These are phyloP conservation scores for Trichoderma guizhouense DNA, from an alignment of 2,329 filamentous ascomycete species.

Conservation along the genomic window DNA sequence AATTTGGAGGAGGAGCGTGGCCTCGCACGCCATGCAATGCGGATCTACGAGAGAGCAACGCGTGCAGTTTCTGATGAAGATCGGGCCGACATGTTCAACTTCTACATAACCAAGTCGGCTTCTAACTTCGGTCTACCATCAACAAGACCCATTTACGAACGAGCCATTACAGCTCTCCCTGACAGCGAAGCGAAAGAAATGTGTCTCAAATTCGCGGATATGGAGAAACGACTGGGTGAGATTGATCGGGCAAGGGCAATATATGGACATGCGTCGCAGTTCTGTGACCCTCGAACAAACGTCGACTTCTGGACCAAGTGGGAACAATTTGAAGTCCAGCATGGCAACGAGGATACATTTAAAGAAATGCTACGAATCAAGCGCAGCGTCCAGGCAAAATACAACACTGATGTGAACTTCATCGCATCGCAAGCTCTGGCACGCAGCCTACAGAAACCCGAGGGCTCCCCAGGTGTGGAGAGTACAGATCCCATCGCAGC, in stretches of 20 bases:
- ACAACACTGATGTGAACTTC: conserved; percentile 98
- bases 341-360: conserved; percentile 98
- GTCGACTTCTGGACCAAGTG: conserved; percentile 93
- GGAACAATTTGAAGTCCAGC: conserved; percentile 95
- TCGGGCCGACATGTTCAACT: conserved; percentile 95
- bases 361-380: conserved; percentile 99
- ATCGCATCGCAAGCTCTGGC: conserved; percentile 94
- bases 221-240: conserved; percentile 87
- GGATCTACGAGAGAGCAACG: conserved; percentile 96
- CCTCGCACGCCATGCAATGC: conserved; percentile 93
- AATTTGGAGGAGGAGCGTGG: conserved; percentile 94
- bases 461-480: conserved; percentile 43
- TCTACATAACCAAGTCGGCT: conserved; percentile 98
- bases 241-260: conserved; percentile 94
- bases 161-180: conserved; percentile 88
- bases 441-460: conserved; percentile 65
- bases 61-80: conserved; percentile 93
- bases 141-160: conserved; percentile 92
- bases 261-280: conserved; percentile 94
- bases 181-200: conserved; percentile 93
- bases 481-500: conserved; percentile 82
- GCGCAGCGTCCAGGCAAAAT: conserved; percentile 93
- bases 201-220: conserved; percentile 98
- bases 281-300: conserved; percentile 90
- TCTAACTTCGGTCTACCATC: conserved; percentile 97